phyloP scores from a whole-genome alignment of 768 basidiomycete species.

The Bullera alba region DNA sequence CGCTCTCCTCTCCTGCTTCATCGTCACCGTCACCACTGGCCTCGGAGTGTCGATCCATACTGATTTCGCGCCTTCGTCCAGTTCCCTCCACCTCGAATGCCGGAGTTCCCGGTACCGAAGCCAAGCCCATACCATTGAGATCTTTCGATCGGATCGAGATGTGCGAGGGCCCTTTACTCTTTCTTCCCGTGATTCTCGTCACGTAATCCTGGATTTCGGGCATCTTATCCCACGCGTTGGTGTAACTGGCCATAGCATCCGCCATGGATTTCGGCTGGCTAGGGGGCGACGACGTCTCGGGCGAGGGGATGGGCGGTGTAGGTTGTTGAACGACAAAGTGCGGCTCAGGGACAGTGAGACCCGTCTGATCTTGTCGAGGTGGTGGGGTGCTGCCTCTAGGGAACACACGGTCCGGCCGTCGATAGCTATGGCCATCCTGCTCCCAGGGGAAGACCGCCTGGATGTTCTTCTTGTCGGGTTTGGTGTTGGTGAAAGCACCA shows the following conservation, averaged over 20 bases:
- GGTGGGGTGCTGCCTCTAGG: constrained; percentile 48
- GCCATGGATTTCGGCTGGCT: constrained; percentile 47
- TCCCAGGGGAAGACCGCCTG: constrained; percentile 95
- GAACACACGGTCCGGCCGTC: constrained; percentile 36
- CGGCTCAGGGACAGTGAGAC: constrained; percentile 3
- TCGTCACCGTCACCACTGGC: constrained; percentile 43
- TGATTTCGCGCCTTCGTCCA: neutral
- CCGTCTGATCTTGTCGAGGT: constrained; percentile 9
- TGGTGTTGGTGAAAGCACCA: constrained; percentile 41
- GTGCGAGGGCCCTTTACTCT: neutral
- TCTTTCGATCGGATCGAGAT: neutral
- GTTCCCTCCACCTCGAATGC: neutral
- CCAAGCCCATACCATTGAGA: constrained; percentile 3
- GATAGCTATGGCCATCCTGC: constrained; percentile 47
- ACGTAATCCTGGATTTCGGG: constrained; percentile 75
- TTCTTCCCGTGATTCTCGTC: constrained; percentile 35
- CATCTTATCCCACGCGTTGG: constrained; percentile 78
- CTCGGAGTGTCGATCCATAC: constrained; percentile 16
- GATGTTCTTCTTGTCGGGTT: constrained; percentile 66
- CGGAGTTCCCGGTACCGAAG: constrained; percentile 23
- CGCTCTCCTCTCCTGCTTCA: constrained; percentile 38
- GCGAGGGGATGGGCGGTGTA: constrained; percentile 8
- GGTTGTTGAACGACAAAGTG: constrained; percentile 8
- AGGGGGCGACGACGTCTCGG: neutral
- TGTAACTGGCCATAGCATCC: constrained; percentile 51